phyloP scores from a whole-genome alignment of 495 filamentous ascomycete genomes.

The Penicillium argentinense region DNA sequence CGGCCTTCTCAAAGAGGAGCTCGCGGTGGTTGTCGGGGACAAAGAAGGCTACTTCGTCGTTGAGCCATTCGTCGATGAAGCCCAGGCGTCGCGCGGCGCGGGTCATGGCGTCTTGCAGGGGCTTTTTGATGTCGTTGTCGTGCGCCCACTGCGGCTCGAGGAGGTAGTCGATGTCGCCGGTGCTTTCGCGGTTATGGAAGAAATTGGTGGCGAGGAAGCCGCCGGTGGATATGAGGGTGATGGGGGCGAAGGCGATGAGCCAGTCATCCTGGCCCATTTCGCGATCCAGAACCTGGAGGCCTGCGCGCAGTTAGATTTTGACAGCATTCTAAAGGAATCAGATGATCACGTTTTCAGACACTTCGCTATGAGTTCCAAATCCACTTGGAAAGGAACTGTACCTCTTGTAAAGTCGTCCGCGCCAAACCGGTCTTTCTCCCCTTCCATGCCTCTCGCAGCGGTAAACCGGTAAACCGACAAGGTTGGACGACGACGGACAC shows the following conservation, averaged over 20 bases:
- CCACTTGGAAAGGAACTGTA: no score
- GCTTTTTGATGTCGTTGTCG: slow-evolving; percentile 26
- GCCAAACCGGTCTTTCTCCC: slow-evolving; percentile 12
- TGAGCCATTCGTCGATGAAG: slow-evolving; percentile 28
- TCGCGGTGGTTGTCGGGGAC: slow-evolving; percentile 20
- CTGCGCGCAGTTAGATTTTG: slow-evolving; percentile 11
- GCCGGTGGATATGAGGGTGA: slow-evolving; percentile 27
- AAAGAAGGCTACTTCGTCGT: slow-evolving; percentile 31
- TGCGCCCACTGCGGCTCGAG: slow-evolving; percentile 26
- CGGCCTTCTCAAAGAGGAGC: slow-evolving; percentile 20
- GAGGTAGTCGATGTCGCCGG: slow-evolving; percentile 33
- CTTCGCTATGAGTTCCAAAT: no score
- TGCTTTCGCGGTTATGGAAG: slow-evolving; percentile 29
- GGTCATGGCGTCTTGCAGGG: slow-evolving; percentile 18
- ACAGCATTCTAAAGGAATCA: no score
- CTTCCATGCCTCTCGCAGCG: slow-evolving; percentile 8
- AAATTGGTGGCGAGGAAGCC: slow-evolving; percentile 30
- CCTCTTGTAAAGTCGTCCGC: slow-evolving; percentile 13
- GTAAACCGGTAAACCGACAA: neutral
- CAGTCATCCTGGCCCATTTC: slow-evolving; percentile 26
- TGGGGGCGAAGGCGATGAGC: slow-evolving; percentile 34
- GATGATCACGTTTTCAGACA: no score
- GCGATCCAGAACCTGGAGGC: slow-evolving; percentile 25
- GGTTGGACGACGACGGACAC: no score
- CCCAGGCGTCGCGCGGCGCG: slow-evolving; percentile 13